Evolutionary conservation across 345 rosid species (phyloP).

Genomic region (Geranium rotundifolium): DNA sequence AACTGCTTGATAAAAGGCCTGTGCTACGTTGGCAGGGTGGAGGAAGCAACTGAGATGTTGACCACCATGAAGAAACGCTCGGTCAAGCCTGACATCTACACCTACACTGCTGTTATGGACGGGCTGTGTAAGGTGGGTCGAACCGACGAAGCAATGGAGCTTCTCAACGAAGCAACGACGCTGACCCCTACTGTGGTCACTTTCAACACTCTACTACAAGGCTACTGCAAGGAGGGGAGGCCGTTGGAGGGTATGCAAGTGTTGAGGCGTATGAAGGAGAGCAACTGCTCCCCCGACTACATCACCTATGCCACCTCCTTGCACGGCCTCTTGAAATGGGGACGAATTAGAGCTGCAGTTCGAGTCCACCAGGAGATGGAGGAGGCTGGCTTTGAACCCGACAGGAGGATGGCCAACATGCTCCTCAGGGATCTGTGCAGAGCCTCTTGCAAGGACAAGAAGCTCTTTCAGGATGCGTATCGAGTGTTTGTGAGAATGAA

Average conservation of each 20-base stretch:
- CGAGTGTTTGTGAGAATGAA: slow-evolving; percentile 40
- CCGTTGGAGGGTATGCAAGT: slow-evolving; percentile 35
- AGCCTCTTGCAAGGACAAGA: slow-evolving; percentile 21
- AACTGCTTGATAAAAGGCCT: slow-evolving; percentile 58
- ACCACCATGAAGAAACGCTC: slow-evolving; percentile 21
- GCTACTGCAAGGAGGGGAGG: slow-evolving; percentile 46
- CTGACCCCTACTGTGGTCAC: slow-evolving; percentile 38
- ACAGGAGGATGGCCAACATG: slow-evolving; percentile 25
- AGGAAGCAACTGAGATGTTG: slow-evolving; percentile 43
- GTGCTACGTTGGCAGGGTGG: slow-evolving; percentile 62
- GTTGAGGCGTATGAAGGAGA: slow-evolving; percentile 43
- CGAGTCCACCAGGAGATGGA: slow-evolving; percentile 36
- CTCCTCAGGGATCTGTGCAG: slow-evolving; percentile 39
- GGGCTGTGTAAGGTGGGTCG: slow-evolving; percentile 72
- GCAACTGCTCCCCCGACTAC: slow-evolving; percentile 33
- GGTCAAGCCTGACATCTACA: slow-evolving; percentile 37
- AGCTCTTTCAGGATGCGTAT: slow-evolving; percentile 25
- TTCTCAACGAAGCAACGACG: slow-evolving; percentile 46
- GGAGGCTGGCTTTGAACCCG: slow-evolving; percentile 26
- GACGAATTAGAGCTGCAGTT: slow-evolving; percentile 23
- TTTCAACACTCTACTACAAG: slow-evolving; percentile 49
- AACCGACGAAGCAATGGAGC: slow-evolving; percentile 48
- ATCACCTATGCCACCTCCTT: slow-evolving; percentile 42
- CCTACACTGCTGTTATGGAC: slow-evolving; percentile 51
- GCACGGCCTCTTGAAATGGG: slow-evolving; percentile 47